A percentile compares a stretch with the other conserved stretches of the same genome.
phyloP scores from a whole-genome alignment of 176 grass and related monocot species.

The Phoenix dactylifera region DNA sequence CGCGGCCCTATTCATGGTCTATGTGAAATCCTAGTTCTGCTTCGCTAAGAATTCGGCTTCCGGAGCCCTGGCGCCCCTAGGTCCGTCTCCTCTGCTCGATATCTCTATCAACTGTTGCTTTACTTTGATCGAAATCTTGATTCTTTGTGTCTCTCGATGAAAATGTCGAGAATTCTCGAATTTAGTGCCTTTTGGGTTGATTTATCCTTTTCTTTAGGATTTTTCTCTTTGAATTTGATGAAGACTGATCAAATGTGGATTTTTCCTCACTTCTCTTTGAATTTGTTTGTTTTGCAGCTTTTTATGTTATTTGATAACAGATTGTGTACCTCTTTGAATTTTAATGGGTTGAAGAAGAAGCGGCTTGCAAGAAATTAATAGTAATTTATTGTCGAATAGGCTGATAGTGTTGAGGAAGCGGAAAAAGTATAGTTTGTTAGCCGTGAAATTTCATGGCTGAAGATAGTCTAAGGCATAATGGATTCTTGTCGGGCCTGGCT shows the following conservation, averaged over 20 bases:
- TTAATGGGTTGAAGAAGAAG: too few relatives aligned
- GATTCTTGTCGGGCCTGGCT: conserved; percentile 61
- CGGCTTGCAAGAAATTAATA: neutral
- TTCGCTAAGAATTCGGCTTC: neutral
- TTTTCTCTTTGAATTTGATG: neutral
- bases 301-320: neutral
- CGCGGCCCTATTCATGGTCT: neutral
- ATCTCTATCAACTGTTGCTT: too few relatives aligned
- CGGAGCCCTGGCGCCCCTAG: too few relatives aligned
- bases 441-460: conserved; percentile 38
- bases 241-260: neutral
- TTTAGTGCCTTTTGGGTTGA: neutral
- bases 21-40: neutral
- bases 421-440: conserved; percentile 7
- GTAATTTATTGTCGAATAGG: neutral
- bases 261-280: neutral
- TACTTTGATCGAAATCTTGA: neutral
- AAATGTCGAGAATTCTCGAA: too few relatives aligned
- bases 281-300: neutral
- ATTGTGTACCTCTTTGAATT: too few relatives aligned
- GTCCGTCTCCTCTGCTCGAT: neutral
- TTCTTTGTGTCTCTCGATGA: too few relatives aligned
- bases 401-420: neutral
- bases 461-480: conserved; percentile 40
- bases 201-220: neutral